Percentiles rank a stretch among this genome's conserved stretches.
These are phyloP conservation scores for Tricholoma matsutake DNA, from an alignment of 768 basidiomycete genomes.

Conservation along the genomic window DNA sequence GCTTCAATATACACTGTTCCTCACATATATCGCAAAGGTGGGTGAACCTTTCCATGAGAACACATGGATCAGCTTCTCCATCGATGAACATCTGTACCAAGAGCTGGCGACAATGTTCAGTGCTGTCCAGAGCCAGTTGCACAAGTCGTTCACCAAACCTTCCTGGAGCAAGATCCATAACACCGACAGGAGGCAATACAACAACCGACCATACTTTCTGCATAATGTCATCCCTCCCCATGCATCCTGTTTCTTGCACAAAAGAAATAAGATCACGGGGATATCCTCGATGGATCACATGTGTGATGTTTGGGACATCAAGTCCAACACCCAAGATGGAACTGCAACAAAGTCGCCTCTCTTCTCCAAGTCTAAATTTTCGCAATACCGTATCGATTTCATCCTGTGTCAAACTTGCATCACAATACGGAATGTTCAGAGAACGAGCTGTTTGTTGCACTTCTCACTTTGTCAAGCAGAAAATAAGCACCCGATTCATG, in stretches of 20 bases:
- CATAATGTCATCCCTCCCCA: not conserved
- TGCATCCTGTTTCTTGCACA: not conserved
- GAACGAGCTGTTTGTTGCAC: not conserved
- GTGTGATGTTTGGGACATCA: not conserved
- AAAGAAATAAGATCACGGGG: not conserved
- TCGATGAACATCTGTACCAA: not conserved
- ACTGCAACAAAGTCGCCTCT: not conserved
- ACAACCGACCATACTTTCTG: not conserved
- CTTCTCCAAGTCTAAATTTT: not conserved
- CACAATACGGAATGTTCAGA: not conserved
- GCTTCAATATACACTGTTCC: not conserved
- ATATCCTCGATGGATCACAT: not conserved
- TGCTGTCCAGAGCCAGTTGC: not conserved
- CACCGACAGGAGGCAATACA: not conserved
- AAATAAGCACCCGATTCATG: not conserved
- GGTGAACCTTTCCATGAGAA: not conserved
- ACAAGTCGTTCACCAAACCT: not conserved
- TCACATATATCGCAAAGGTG: not conserved
- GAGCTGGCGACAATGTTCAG: not conserved
- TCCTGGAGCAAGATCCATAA: too few relatives aligned
- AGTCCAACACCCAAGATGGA: not conserved
- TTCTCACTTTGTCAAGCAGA: not conserved
- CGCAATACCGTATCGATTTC: not conserved
- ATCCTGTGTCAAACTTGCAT: not conserved
- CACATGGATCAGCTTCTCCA: not conserved